These are phyloP conservation scores for Tritrichomonas musculus DNA, from an alignment of 208 protist species.

Conservation along the genomic window DNA sequence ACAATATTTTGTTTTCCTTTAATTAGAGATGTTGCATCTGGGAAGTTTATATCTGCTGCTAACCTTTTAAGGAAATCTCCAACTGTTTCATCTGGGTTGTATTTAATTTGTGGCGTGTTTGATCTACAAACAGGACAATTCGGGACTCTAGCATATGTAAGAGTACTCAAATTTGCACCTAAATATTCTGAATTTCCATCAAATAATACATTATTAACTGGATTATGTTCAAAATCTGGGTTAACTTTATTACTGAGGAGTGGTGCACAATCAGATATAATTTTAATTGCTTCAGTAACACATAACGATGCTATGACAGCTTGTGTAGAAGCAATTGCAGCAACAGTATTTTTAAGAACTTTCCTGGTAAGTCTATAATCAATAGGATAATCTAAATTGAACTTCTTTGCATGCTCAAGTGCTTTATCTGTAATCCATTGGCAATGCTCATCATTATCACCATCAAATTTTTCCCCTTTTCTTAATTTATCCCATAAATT, in stretches of 20 bases:
- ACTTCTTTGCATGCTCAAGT: slow-evolving; percentile 66
- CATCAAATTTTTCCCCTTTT: slow-evolving; percentile 51
- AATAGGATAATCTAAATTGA: slow-evolving; percentile 71
- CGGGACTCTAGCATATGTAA: too few relatives aligned
- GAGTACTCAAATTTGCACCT: too few relatives aligned
- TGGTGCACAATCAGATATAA: not conserved
- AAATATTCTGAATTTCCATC: too few relatives aligned
- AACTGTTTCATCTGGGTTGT: too few relatives aligned
- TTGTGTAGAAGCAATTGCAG: slow-evolving; percentile 93
- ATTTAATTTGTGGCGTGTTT: too few relatives aligned
- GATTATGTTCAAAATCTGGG: too few relatives aligned
- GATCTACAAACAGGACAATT: too few relatives aligned
- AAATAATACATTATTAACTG: too few relatives aligned
- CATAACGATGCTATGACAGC: slow-evolving; percentile 70
- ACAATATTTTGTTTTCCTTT: too few relatives aligned
- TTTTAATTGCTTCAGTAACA: not conserved
- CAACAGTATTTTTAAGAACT: slow-evolving; percentile 95
- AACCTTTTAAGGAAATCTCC: too few relatives aligned
- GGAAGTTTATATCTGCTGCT: too few relatives aligned
- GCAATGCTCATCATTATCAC: slow-evolving; percentile 74
- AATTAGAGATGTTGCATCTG: too few relatives aligned
- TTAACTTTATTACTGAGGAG: not conserved
- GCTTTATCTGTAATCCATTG: slow-evolving; percentile 68
- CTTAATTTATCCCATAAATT: slow-evolving; percentile 23
- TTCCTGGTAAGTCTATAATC: slow-evolving; percentile 59